A percentile compares a stretch with the other conserved stretches of the same genome.
These are phyloP conservation scores for Aspergillus fumigatiaffinis DNA, from an alignment of 2,329 filamentous ascomycete genomes.

Conservation along the genomic window DNA sequence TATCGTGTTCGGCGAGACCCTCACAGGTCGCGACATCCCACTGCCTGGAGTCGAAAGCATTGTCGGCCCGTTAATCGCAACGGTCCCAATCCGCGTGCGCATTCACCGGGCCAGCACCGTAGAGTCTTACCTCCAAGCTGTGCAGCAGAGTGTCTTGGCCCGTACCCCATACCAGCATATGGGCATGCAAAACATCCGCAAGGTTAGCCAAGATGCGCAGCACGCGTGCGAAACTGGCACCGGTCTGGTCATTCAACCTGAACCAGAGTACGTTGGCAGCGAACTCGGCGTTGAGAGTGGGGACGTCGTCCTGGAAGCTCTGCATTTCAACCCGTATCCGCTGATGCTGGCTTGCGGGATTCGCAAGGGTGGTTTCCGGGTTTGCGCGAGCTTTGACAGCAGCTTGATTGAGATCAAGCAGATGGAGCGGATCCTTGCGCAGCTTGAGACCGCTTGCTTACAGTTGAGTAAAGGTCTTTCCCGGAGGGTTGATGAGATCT, in stretches of 20 bases:
- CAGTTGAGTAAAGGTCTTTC: conserved; percentile 25
- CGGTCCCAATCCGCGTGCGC: conserved; percentile 45
- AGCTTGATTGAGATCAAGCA: conserved; percentile 31
- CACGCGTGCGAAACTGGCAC: conserved; percentile 34
- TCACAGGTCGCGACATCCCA: conserved; percentile 47
- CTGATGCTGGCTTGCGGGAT: conserved; percentile 49
- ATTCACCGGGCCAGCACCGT: conserved; percentile 26
- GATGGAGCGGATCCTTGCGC: conserved; percentile 37
- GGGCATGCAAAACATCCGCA: conserved; percentile 48
- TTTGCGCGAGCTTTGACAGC: conserved; percentile 44
- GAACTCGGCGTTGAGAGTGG: conserved; percentile 36
- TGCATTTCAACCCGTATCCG: conserved; percentile 47
- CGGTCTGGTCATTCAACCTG: conserved; percentile 39
- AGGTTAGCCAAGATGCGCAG: conserved; percentile 37
- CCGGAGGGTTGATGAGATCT: conserved; percentile 30
- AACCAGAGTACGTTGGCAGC: conserved; percentile 33
- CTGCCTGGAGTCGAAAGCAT: conserved; percentile 46
- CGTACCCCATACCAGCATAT: conserved; percentile 48
- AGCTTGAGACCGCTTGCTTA: conserved; percentile 31
- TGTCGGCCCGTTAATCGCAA: conserved; percentile 48
- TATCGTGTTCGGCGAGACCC: conserved; percentile 48
- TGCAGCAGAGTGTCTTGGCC: conserved; percentile 31
- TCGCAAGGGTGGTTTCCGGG: conserved; percentile 39
- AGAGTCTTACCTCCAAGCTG: conserved; percentile 24
- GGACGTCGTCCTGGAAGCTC: conserved; percentile 33